phyloP scores from a whole-genome alignment of 352 stramenopile species.

The Blastocystis sp. region DNA sequence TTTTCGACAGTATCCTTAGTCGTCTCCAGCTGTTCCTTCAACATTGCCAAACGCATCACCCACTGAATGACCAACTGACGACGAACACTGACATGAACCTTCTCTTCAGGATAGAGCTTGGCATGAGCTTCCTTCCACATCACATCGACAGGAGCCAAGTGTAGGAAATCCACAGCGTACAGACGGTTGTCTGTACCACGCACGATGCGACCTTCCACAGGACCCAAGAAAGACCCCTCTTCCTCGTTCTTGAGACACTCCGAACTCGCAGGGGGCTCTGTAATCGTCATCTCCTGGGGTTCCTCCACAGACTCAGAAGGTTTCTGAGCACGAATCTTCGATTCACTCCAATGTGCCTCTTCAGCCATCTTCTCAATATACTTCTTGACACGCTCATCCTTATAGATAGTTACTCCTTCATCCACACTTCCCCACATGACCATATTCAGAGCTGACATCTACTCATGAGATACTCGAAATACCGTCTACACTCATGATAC shows the following conservation, averaged over 20 bases:
- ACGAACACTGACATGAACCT: not conserved
- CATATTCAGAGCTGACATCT: slow-evolving; percentile 57
- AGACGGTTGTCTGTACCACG: slow-evolving; percentile 40
- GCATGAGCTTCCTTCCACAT: slow-evolving; percentile 11
- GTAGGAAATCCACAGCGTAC: slow-evolving; percentile 64
- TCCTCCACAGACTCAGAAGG: not conserved
- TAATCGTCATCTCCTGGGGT: not conserved
- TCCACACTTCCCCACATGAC: slow-evolving; percentile 55
- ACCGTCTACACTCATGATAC: not conserved
- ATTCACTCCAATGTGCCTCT: slow-evolving; percentile 33
- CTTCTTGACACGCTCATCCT: slow-evolving; percentile 1
- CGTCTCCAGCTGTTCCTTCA: slow-evolving; percentile 3
- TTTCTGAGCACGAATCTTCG: not conserved
- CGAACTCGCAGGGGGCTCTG: not conserved
- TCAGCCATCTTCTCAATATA: slow-evolving; percentile 10
- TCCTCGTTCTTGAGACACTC: not conserved
- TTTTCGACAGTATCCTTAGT: slow-evolving; percentile 38
- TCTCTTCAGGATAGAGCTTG: not conserved
- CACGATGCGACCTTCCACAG: slow-evolving; percentile 60
- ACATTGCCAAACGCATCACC: not conserved
- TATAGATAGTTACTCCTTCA: slow-evolving; percentile 49
- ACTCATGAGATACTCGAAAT: not conserved
- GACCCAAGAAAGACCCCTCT: slow-evolving; percentile 46
- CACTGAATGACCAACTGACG: slow-evolving; percentile 34
- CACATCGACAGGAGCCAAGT: slow-evolving; percentile 38